Evolutionary conservation across 192 early-diverging fungal genomes (phyloP).

Genomic region (Physocladia obscura): DNA sequence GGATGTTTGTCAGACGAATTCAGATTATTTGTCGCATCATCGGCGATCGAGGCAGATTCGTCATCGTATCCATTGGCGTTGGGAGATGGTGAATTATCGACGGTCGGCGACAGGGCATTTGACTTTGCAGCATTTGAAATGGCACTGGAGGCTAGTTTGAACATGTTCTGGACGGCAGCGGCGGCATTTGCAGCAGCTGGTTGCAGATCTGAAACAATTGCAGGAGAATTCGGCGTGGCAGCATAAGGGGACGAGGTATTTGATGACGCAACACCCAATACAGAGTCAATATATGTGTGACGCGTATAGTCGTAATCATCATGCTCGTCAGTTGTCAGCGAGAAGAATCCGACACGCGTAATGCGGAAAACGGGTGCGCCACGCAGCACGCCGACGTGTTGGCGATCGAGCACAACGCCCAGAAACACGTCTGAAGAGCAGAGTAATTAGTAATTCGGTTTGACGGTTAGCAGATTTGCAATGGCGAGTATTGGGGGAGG

Average conservation of each 20-base stretch:
- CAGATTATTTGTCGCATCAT: neutral
- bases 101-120: neutral
- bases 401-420: constrained; percentile 42
- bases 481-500: neutral
- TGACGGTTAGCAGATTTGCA: neutral
- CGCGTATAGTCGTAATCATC: constrained; percentile 51
- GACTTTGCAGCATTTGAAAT: constrained; percentile 27
- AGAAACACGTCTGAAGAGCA: constrained; percentile 40
- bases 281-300: neutral
- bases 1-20: constrained; percentile 61
- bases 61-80: neutral
- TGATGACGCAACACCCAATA: constrained; percentile 30
- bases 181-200: constrained; percentile 30
- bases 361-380: constrained; percentile 72
- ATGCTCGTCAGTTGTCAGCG: constrained; percentile 69
- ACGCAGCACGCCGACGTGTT: constrained; percentile 30
- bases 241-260: constrained; percentile 29
- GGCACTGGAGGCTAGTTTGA: constrained; percentile 24
- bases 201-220: constrained; percentile 44
- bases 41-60: neutral
- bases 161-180: constrained; percentile 10
- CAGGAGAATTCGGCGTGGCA: constrained; percentile 38
- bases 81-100: too few species aligned
- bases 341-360: constrained; percentile 72
- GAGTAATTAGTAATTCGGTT: neutral